These are phyloP conservation scores for Aureobasidium sp. DNA, from an alignment of 2,329 filamentous ascomycete genomes.

Conservation along the genomic window DNA sequence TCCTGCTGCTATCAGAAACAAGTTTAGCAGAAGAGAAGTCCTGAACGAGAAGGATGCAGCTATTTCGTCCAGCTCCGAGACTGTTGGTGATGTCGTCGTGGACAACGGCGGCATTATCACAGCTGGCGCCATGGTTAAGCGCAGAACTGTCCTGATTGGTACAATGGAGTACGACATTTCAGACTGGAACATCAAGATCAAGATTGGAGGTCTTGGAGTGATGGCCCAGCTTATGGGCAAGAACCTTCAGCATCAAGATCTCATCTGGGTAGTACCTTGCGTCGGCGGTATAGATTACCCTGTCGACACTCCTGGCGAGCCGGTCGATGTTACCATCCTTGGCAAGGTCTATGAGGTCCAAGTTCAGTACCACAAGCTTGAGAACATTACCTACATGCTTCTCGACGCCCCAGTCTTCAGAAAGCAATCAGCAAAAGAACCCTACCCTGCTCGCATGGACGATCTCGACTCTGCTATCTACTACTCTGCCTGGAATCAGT, in stretches of 20 bases:
- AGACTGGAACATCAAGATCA: slow-evolving; percentile 64
- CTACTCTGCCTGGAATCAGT: slow-evolving; percentile 65
- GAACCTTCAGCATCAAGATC: slow-evolving; percentile 56
- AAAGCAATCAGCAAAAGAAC: slow-evolving; percentile 55
- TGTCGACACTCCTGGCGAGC: slow-evolving; percentile 49
- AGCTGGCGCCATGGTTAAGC: slow-evolving; percentile 18
- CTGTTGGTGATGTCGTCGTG: slow-evolving; percentile 17
- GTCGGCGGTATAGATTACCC: slow-evolving; percentile 61
- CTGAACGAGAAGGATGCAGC: slow-evolving; percentile 25
- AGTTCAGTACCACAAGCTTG: slow-evolving; percentile 56
- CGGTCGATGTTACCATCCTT: slow-evolving; percentile 57
- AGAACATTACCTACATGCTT: slow-evolving; percentile 63
- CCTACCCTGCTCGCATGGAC: slow-evolving; percentile 63
- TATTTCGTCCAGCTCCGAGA: slow-evolving; percentile 30
- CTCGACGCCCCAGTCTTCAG: slow-evolving; percentile 62
- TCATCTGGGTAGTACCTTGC: slow-evolving; percentile 50
- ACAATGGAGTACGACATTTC: slow-evolving; percentile 68
- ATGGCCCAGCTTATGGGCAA: slow-evolving; percentile 66
- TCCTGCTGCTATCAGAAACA: slow-evolving; percentile 32
- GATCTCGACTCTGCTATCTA: slow-evolving; percentile 62
- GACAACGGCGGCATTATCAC: not conserved
- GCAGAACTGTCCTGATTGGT: slow-evolving; percentile 57
- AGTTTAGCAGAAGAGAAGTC: slow-evolving; percentile 24
- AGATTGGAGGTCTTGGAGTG: slow-evolving; percentile 63
- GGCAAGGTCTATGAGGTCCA: slow-evolving; percentile 54